phyloP scores from a whole-genome alignment of 352 stramenopile species.

The Phytophthora fragariaefolia region DNA sequence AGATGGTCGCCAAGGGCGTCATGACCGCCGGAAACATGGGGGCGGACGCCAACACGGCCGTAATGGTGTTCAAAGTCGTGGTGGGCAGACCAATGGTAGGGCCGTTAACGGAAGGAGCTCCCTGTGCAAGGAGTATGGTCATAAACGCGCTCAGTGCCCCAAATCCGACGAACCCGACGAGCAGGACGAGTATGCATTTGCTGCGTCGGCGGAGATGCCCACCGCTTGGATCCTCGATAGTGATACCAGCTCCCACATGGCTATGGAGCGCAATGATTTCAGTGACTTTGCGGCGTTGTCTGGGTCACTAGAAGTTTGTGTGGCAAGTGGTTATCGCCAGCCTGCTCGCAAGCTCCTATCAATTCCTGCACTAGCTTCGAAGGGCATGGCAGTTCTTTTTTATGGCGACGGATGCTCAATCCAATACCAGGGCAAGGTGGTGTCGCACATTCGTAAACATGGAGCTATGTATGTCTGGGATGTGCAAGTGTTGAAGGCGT shows the following conservation, averaged over 20 bases:
- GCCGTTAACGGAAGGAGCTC: conserved; percentile 10
- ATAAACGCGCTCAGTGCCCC: conserved; percentile 10
- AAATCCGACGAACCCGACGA: not conserved
- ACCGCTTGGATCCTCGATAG: conserved; percentile 22
- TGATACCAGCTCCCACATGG: conserved; percentile 35
- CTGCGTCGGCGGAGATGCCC: not conserved
- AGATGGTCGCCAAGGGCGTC: not conserved
- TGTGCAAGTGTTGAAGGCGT: conserved; percentile 1
- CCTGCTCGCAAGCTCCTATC: conserved; percentile 23
- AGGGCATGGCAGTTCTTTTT: conserved; percentile 9
- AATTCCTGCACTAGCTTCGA: conserved; percentile 18
- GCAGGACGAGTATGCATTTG: not conserved
- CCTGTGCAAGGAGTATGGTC: conserved; percentile 11
- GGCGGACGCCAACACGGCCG: not conserved
- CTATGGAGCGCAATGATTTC: conserved; percentile 18
- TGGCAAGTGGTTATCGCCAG: conserved; percentile 22
- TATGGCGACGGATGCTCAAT: conserved; percentile 11
- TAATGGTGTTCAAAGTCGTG: not conserved
- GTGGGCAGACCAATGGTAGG: not conserved
- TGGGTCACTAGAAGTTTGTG: conserved; percentile 8
- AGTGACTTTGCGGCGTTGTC: conserved; percentile 1
- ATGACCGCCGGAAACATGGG: not conserved
- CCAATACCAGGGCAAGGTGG: conserved; percentile 3
- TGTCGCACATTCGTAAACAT: not conserved
- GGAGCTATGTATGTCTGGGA: conserved; percentile 11